Evolutionary conservation across 805 yeast genomes (phyloP).

Genomic region (Candida manassasensis): DNA sequence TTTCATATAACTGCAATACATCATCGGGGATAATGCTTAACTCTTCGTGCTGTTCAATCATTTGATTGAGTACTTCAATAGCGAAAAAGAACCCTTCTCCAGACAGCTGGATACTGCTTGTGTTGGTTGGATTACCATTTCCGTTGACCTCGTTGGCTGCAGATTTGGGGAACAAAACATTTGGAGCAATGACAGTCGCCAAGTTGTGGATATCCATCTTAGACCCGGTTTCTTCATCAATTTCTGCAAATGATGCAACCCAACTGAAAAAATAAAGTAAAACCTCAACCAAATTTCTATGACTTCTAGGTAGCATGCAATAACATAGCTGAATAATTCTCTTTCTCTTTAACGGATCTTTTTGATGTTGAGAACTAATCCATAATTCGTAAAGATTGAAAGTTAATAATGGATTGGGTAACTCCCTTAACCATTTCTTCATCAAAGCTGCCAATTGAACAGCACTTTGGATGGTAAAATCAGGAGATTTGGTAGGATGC

Average conservation of each 20-base stretch:
- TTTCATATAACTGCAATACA: slow-evolving; percentile 45
- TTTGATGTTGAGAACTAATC: slow-evolving; percentile 59
- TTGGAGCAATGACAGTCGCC: slow-evolving; percentile 95
- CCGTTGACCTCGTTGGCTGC: slow-evolving; percentile 11
- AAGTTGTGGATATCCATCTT: slow-evolving; percentile 95
- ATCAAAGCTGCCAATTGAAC: slow-evolving; percentile 90
- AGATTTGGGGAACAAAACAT: slow-evolving; percentile 63
- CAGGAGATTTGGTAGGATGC: slow-evolving; percentile 67
- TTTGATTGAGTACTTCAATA: slow-evolving; percentile 80
- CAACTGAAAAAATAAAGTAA: slow-evolving; percentile 81
- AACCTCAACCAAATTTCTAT: slow-evolving; percentile 84
- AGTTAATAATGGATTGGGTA: slow-evolving; percentile 89
- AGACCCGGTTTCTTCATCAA: slow-evolving; percentile 80
- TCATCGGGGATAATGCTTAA: slow-evolving; percentile 73
- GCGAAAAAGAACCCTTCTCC: slow-evolving; percentile 82
- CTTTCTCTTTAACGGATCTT: slow-evolving; percentile 42
- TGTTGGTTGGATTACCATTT: slow-evolving; percentile 8
- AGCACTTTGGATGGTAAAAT: slow-evolving; percentile 70
- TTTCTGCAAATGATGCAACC: slow-evolving; percentile 93
- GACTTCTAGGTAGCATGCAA: slow-evolving; percentile 72
- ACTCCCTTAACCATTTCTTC: slow-evolving; percentile 85
- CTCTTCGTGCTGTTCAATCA: slow-evolving; percentile 78
- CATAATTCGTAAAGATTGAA: slow-evolving; percentile 71
- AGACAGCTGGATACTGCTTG: slow-evolving; percentile 19
- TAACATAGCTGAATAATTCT: slow-evolving; percentile 60